These are phyloP conservation scores for Scleroderma citrinum DNA, from an alignment of 768 basidiomycete species.

Conservation along the genomic window DNA sequence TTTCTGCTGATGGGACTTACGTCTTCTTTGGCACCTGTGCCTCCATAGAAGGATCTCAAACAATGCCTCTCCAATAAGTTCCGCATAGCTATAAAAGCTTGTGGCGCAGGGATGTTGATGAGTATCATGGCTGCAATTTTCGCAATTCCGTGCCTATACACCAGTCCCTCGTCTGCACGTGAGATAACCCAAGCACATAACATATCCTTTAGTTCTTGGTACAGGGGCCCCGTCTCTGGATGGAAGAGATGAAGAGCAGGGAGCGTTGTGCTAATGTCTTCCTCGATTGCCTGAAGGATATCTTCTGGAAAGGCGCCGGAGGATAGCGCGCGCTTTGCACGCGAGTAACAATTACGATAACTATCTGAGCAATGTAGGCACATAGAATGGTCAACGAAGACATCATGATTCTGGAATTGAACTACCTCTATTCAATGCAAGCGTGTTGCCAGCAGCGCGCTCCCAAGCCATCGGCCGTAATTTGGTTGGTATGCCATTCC, in stretches of 20 bases:
- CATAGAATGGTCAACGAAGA: constrained; percentile 1
- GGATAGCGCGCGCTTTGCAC: constrained; percentile 66
- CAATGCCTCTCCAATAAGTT: constrained; percentile 85
- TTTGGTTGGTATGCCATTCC: constrained; percentile 82
- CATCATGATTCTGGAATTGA: constrained; percentile 1
- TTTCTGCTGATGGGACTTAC: constrained; percentile 41
- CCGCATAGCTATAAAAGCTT: constrained; percentile 77
- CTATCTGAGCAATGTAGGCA: constrained; percentile 45
- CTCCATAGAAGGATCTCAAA: constrained; percentile 80
- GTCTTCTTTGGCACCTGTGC: constrained; percentile 63
- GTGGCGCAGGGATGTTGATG: constrained; percentile 69
- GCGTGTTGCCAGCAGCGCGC: constrained; percentile 74
- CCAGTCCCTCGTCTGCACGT: constrained; percentile 75
- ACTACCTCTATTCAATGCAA: constrained; percentile 77
- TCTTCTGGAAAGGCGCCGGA: constrained; percentile 62
- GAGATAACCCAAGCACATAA: constrained; percentile 85
- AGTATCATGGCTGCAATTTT: constrained; percentile 84
- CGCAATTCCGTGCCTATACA: constrained; percentile 63
- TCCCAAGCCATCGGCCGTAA: constrained; percentile 80
- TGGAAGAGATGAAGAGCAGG: constrained; percentile 79
- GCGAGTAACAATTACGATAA: constrained; percentile 62
- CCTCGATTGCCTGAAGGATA: constrained; percentile 59
- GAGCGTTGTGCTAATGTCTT: constrained; percentile 69
- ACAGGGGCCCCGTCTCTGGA: constrained; percentile 69
- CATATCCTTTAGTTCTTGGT: constrained; percentile 78